Base-by-base conservation (phyloP, 495 filamentous ascomycete genomes). In the Corynascus novoguineensis region DNA sequence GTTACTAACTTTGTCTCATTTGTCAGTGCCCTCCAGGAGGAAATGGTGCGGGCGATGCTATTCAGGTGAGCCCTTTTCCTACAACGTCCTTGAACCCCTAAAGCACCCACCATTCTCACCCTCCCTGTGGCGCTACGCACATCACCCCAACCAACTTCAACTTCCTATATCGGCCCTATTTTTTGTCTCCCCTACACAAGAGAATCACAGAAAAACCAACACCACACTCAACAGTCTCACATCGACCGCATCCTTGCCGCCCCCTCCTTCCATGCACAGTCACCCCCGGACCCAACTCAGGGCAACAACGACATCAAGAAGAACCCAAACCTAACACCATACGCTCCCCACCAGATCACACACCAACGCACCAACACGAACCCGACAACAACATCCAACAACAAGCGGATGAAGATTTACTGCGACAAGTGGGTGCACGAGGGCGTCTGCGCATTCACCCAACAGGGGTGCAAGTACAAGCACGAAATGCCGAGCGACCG, bases 361-460 rank as follows among this genome's bases (percentile, higher is more conserved):
- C 50, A 2, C n/a, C n/a, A 31, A 27, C 50, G 7, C 22, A 11
- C 29, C 34, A 37, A 17, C 41, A 51, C 27, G 41, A 48, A 48
- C 29, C 19, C 53, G 1, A 27, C 34, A 12, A 59, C 49, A 37
- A 49, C 42, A 52, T 60, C 67, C 64, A 68, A 69, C 42, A 45
- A 64, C 60, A 71, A 68, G 60, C 81, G 71, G 44, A 57, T 59
- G 19, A 96, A 96, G 66, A 73, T 84, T 46, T 93, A 86, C 68
- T 95, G 91, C 73, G 88, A 87, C 34, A 87, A 89, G 68, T 96
- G 89, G 88, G 83, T 95, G 41, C 83, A 86, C 58, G 84, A 84
- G 44, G 90, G 90, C 31, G 82, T 86, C 50, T 96, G 91, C 68
- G 87, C 87, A 63, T 96, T 87, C 70, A 82, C 78, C 35, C 87